These are phyloP conservation scores for Solanum neorickii DNA, from an alignment of 257 asterid genomes.

Conservation along the genomic window DNA sequence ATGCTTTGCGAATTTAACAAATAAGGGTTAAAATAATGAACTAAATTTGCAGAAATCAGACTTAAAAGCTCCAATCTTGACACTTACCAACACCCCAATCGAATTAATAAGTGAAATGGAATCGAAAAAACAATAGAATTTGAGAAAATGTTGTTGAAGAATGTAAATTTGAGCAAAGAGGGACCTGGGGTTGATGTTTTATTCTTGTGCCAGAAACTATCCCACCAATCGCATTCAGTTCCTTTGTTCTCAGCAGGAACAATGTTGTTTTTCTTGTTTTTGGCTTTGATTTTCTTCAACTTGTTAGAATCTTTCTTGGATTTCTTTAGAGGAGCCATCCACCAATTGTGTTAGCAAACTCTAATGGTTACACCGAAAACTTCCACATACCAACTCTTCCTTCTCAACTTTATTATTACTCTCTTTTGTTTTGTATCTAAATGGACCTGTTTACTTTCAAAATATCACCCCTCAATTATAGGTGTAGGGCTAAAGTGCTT, in stretches of 20 bases:
- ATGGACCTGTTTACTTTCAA: background rate
- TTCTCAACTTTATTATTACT: background rate
- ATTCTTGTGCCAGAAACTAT: slow-evolving; percentile 65
- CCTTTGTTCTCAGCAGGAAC: slow-evolving; percentile 48
- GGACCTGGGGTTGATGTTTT: slow-evolving; percentile 37
- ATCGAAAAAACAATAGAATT: background rate
- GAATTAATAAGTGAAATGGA: background rate
- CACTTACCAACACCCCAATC: background rate
- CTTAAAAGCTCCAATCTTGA: background rate
- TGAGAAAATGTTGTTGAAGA: background rate
- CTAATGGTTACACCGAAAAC: background rate
- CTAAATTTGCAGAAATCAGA: background rate
- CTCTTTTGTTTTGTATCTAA: background rate
- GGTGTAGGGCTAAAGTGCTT: too few relatives aligned
- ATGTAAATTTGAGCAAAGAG: background rate
- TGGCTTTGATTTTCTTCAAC: slow-evolving; percentile 45
- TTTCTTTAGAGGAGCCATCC: slow-evolving; percentile 68
- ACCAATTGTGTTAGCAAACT: background rate
- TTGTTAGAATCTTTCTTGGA: slow-evolving; percentile 51
- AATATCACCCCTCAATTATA: too few relatives aligned
- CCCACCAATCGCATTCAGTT: slow-evolving; percentile 91
- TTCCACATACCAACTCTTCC: background rate
- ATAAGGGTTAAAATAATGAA: background rate
- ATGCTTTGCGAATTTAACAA: background rate
- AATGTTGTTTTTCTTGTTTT: slow-evolving; percentile 3